phyloP scores from a whole-genome alignment of 306 rosid species.

The Cucumis melo region DNA sequence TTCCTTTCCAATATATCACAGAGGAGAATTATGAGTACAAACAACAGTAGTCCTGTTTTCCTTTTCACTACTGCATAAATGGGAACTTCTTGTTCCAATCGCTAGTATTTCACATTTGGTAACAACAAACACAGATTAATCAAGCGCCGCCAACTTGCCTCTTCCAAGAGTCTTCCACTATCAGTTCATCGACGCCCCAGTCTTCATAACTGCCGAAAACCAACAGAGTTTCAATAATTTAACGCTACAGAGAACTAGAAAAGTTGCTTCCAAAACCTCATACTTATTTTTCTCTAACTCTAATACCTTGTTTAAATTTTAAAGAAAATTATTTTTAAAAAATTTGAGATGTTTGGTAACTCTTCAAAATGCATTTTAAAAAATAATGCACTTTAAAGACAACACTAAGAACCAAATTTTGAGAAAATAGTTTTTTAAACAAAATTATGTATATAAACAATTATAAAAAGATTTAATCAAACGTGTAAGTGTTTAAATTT shows the following conservation, averaged over 20 bases:
- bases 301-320: no score
- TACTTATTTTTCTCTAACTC: neutral
- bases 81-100: neutral
- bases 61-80: neutral
- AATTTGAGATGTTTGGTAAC: no score
- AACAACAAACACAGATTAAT: slow-evolving; percentile 8
- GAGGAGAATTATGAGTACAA: neutral
- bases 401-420: no score
- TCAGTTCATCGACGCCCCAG: slow-evolving; percentile 96
- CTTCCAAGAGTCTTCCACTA: slow-evolving; percentile 97
- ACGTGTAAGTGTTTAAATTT: no score
- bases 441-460: no score
- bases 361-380: no score
- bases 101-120: neutral
- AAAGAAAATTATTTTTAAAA: no score
- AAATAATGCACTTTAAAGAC: no score
- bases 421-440: no score
- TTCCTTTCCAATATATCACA: neutral
- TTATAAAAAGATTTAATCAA: no score
- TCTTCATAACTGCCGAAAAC: slow-evolving; percentile 60
- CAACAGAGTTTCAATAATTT: neutral
- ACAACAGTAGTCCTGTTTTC: neutral
- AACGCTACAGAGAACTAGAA: neutral
- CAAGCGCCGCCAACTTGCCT: slow-evolving; percentile 91
- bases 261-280: neutral